Base-by-base conservation (phyloP, 1,139 yeast genomes). In the Suhomyces guaymorum region DNA sequence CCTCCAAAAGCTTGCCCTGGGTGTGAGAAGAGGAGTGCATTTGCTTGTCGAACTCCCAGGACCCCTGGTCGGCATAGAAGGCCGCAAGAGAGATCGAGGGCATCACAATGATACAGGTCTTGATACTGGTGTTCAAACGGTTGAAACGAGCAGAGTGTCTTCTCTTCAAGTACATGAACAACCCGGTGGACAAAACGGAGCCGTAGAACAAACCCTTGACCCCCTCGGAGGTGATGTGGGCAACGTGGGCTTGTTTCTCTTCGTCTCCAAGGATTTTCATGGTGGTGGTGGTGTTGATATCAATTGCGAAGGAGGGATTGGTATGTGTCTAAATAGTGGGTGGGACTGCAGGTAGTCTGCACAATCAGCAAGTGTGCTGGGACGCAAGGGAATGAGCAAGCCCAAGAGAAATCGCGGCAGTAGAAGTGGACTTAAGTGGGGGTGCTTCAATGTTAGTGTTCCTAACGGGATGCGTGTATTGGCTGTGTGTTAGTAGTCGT, bases 31-130 rank as follows among this genome's bases (percentile, higher is more conserved):
- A 52, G 14, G 61, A 56, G 51, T 69, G 65, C 63, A 67, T 56
- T 37, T 52, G 52, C 41, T 63, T 57, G 47, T 70, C 75, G 43
- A 69, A 70, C 42, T 66, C 73, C 48, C 70, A 63, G n/a, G 75
- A 68, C 14, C 76, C 76, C 43, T 66, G 71, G 48, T 70, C 76
- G 15, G 75, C 75, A 54, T 54, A 70, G 42, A 69, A 68, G 0
- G 73, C 74, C 11, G 59, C 60, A 19, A 59, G 39, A 2, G 67
- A 53, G 34, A 69, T 54, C 7, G 75, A 66, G 18, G 76, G 76
- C 64, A 70, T 63, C 15, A 61, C 56, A 27, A 69, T 39, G 28
- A 70, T 51, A 40, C 66, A 61, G 7, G 75, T 56, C 46, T 68
- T 70, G 39, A 70, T 58, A 35, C 66, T 59, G 17, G 75, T 46